phyloP scores from a whole-genome alignment of 768 basidiomycete species.

The Arthromyces matolae region DNA sequence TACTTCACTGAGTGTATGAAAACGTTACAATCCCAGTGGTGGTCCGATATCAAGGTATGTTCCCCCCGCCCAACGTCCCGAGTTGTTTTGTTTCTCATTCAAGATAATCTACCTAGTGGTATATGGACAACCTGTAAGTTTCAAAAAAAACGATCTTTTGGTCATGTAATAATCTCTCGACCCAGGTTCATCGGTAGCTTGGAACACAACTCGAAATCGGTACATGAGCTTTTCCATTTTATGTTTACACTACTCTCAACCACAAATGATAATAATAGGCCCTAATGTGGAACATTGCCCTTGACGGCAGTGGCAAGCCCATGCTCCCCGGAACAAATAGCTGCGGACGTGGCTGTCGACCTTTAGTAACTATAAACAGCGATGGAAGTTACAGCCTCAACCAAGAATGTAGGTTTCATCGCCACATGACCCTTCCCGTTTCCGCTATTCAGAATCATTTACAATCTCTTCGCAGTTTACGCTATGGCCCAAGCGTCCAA shows the following conservation, averaged over 20 bases:
- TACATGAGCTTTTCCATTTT: constrained; percentile 2
- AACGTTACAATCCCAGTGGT: constrained; percentile 68
- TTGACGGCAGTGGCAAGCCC: constrained; percentile 61
- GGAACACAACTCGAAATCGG: constrained; percentile 17
- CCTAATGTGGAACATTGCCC: constrained; percentile 75
- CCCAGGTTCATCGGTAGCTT: constrained; percentile 25
- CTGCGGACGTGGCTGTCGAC: constrained; percentile 64
- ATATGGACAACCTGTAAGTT: constrained; percentile 22
- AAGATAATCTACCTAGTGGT: constrained; percentile 21
- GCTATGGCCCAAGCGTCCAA: constrained; percentile 74
- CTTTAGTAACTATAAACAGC: constrained; percentile 62
- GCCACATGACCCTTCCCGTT: too few species aligned
- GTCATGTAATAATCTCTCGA: too few species aligned
- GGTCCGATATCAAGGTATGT: constrained; percentile 70
- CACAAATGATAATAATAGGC: too few species aligned
- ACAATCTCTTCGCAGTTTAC: constrained; percentile 42
- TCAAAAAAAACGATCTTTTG: too few species aligned
- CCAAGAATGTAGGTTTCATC: constrained; percentile 68
- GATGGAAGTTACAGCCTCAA: constrained; percentile 62
- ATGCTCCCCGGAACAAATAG: constrained; percentile 60
- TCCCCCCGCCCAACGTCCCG: too few species aligned
- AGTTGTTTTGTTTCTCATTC: neutral
- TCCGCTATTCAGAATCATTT: neutral
- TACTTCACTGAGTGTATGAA: constrained; percentile 66
- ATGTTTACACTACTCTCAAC: too few species aligned